phyloP scores from a whole-genome alignment of 495 filamentous ascomycete species.

The Penicillium lividum region DNA sequence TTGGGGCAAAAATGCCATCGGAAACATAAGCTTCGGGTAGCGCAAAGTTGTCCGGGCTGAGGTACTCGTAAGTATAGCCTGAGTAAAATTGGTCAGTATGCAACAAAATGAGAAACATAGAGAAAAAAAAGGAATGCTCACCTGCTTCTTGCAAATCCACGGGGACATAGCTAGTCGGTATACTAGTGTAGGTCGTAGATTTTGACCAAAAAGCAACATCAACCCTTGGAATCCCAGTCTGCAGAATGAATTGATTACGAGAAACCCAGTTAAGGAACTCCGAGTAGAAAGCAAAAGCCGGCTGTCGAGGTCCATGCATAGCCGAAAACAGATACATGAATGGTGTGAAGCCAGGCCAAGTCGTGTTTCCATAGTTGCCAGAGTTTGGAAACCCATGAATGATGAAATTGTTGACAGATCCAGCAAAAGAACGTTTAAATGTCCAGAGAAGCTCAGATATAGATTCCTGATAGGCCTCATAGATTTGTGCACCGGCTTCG shows the following conservation, averaged over 20 bases:
- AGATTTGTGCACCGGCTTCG: conserved; percentile 36
- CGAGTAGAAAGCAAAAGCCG: conserved; percentile 43
- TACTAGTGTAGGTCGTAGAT: background rate
- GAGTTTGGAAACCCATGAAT: conserved; percentile 48
- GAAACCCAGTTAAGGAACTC: conserved; percentile 43
- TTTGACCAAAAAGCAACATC: conserved; percentile 43
- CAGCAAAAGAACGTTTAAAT: conserved; percentile 37
- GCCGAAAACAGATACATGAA: conserved; percentile 47
- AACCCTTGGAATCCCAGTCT: conserved; percentile 40
- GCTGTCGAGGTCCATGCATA: conserved; percentile 44
- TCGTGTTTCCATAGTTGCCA: conserved; percentile 41
- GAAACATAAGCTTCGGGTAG: conserved; percentile 34
- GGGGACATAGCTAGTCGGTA: conserved; percentile 1
- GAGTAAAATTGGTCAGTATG: background rate
- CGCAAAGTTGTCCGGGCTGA: conserved; percentile 49
- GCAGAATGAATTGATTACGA: conserved; percentile 38
- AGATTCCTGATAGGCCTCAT: conserved; percentile 31
- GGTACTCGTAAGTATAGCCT: conserved; percentile 54
- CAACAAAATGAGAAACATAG: background rate
- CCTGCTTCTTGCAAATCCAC: conserved; percentile 6
- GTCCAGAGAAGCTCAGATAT: conserved; percentile 28
- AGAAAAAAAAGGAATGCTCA: background rate
- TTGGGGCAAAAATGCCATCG: conserved; percentile 37
- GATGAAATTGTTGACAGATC: conserved; percentile 47
- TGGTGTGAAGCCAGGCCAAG: conserved; percentile 51